Evolutionary conservation across 2,329 filamentous ascomycete genomes (phyloP).

Genomic region (Penicillium frequentans): DNA sequence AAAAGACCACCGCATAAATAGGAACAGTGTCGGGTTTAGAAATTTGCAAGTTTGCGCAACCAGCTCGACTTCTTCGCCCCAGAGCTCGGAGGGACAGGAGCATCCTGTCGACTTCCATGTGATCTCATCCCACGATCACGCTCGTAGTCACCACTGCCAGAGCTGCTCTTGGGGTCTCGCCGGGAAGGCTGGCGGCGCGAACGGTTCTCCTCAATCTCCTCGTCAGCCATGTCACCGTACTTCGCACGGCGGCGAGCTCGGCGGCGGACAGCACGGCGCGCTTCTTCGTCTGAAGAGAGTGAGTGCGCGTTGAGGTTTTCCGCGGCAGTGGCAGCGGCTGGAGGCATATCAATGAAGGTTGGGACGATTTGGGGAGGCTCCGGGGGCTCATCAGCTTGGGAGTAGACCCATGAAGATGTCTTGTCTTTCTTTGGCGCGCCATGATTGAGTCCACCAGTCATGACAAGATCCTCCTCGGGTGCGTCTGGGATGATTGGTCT

Average conservation of each 20-base stretch:
- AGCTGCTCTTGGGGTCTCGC: constrained; percentile 40
- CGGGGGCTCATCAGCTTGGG: constrained; percentile 48
- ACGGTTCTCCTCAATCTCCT: constrained; percentile 41
- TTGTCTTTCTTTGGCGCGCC: constrained; percentile 38
- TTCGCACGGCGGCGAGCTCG: constrained; percentile 41
- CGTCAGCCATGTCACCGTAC: constrained; percentile 36
- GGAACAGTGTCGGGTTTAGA: constrained; percentile 17
- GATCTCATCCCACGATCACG: constrained; percentile 36
- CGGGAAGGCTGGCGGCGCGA: constrained; percentile 34
- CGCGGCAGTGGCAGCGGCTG: constrained; percentile 27
- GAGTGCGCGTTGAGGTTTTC: constrained; percentile 31
- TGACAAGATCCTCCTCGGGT: constrained; percentile 29
- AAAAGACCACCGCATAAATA: not conserved
- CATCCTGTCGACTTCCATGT: constrained; percentile 26
- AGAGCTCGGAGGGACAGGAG: constrained; percentile 22
- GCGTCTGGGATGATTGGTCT: constrained; percentile 26
- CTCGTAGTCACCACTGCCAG: constrained; percentile 42
- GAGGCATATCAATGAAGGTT: constrained; percentile 46
- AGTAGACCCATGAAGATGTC: constrained; percentile 52
- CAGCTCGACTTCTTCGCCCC: constrained; percentile 41
- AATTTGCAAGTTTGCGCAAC: constrained; percentile 45
- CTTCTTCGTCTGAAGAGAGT: constrained; percentile 46
- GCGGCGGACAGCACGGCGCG: constrained; percentile 38
- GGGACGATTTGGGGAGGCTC: constrained; percentile 48
- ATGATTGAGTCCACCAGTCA: constrained; percentile 34